These are phyloP conservation scores for Magnaporthiopsis incrustans DNA, from an alignment of 2,329 filamentous ascomycete genomes.

Conservation along the genomic window DNA sequence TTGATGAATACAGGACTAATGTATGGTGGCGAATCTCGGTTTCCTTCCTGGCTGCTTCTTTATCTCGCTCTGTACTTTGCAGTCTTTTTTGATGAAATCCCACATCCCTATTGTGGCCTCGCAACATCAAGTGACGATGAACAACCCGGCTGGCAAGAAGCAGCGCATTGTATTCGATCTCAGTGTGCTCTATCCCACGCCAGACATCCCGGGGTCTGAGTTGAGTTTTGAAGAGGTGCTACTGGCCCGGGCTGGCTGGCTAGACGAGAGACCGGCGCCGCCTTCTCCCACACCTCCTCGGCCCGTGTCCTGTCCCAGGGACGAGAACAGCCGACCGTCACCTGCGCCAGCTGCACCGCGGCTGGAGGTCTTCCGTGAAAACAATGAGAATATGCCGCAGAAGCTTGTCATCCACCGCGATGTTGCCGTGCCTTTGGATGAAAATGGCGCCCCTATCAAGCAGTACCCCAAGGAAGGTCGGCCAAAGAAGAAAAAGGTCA, in stretches of 20 bases:
- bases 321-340: slow-evolving; percentile 18
- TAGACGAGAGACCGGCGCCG: slow-evolving; percentile 28
- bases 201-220: slow-evolving; percentile 63
- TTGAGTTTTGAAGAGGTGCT: slow-evolving; percentile 88
- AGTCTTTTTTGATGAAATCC: slow-evolving; percentile 45
- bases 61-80: slow-evolving; percentile 28
- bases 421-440: slow-evolving; percentile 37
- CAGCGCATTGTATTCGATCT: slow-evolving; percentile 86
- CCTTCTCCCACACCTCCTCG: not conserved
- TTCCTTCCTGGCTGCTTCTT: slow-evolving; percentile 33
- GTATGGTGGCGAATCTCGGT: slow-evolving; percentile 34
- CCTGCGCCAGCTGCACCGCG: not conserved
- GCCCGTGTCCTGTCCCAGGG: slow-evolving; percentile 6
- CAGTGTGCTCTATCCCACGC: slow-evolving; percentile 74
- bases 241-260: slow-evolving; percentile 65
- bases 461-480: slow-evolving; percentile 36
- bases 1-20: slow-evolving; percentile 99
- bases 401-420: slow-evolving; percentile 38
- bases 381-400: slow-evolving; percentile 12
- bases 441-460: slow-evolving; percentile 47
- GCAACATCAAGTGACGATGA: slow-evolving; percentile 70
- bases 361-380: slow-evolving; percentile 15
- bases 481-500: slow-evolving; percentile 65
- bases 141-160: slow-evolving; percentile 72
- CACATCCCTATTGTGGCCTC: slow-evolving; percentile 62